phyloP scores from a whole-genome alignment of 257 asterid species.

The Nemophila menziesii region DNA sequence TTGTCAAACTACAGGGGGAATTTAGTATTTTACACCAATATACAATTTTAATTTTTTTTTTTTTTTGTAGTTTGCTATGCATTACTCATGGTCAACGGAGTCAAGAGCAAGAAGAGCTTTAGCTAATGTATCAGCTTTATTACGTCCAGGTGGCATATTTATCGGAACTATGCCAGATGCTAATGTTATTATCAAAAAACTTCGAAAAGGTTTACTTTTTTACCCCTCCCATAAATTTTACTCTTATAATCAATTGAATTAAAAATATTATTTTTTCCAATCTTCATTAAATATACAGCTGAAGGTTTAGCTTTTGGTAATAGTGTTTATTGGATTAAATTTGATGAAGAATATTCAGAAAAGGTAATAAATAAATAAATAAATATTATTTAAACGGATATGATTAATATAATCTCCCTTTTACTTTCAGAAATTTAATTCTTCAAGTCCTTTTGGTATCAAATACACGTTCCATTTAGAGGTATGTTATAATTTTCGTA shows the following conservation, averaged over 20 bases:
- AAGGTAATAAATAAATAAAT: conserved; percentile 40
- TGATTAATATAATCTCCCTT: conserved; percentile 5
- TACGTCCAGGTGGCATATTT: conserved; percentile 93
- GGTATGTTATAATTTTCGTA: conserved; percentile 22
- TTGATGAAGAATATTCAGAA: conserved; percentile 57
- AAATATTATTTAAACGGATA: not conserved
- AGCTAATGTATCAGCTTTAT: conserved; percentile 89
- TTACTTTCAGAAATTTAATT: conserved; percentile 62
- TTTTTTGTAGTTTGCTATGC: conserved; percentile 89
- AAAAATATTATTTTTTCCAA: not conserved
- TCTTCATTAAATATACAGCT: conserved; percentile 41
- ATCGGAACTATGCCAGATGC: conserved; percentile 99
- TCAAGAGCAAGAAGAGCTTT: conserved; percentile 92
- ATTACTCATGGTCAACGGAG: conserved; percentile 98
- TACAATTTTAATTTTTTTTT: conserved; percentile 2
- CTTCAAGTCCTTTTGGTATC: conserved; percentile 88
- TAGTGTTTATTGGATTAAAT: conserved; percentile 77
- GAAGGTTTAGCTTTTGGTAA: conserved; percentile 80
- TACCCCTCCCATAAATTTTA: not conserved
- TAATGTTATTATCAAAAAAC: conserved; percentile 77
- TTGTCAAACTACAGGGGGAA: too few species aligned
- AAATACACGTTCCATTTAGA: conserved; percentile 87
- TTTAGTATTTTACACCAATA: not conserved
- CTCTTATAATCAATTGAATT: not conserved
- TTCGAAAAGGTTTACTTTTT: conserved; percentile 60